Percentiles rank a stretch among this genome's conserved stretches.
These are phyloP conservation scores for Aspergillus quadricinctus DNA, from an alignment of 2,329 filamentous ascomycete species.

Conservation along the genomic window DNA sequence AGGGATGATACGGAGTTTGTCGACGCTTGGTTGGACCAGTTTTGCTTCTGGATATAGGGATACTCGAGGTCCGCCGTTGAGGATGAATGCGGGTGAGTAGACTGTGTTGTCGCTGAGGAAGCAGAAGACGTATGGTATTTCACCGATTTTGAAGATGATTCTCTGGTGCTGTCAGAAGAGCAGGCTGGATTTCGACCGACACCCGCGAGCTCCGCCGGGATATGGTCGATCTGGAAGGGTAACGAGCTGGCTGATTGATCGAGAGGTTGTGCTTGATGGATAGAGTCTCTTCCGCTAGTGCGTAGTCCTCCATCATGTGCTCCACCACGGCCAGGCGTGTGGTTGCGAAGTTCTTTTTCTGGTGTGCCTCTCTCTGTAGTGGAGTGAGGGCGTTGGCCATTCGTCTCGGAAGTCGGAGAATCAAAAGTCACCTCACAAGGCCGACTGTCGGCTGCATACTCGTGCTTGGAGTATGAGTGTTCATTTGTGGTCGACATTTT, in stretches of 20 bases:
- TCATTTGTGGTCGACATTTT: neutral
- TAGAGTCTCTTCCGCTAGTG: slow-evolving; percentile 7
- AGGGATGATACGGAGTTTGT: slow-evolving; percentile 20
- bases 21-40: slow-evolving; percentile 9
- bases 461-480: neutral
- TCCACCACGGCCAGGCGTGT: slow-evolving; percentile 1
- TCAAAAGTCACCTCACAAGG: neutral
- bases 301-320: slow-evolving; percentile 18
- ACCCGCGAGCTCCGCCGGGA: slow-evolving; percentile 21
- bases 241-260: slow-evolving; percentile 4
- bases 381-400: neutral
- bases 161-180: slow-evolving; percentile 9
- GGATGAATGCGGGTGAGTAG: slow-evolving; percentile 8
- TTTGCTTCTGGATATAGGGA: slow-evolving; percentile 9
- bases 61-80: slow-evolving; percentile 10
- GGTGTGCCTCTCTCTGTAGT: neutral
- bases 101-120: slow-evolving; percentile 11
- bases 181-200: slow-evolving; percentile 19
- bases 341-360: neutral
- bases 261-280: slow-evolving; percentile 7
- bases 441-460: neutral
- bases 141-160: slow-evolving; percentile 4
- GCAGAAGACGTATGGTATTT: slow-evolving; percentile 12
- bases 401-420: neutral
- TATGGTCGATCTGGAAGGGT: slow-evolving; percentile 2